Conservation (phyloP, 2,329 filamentous ascomycete genomes). For the Penicillium olsonii region DNA sequence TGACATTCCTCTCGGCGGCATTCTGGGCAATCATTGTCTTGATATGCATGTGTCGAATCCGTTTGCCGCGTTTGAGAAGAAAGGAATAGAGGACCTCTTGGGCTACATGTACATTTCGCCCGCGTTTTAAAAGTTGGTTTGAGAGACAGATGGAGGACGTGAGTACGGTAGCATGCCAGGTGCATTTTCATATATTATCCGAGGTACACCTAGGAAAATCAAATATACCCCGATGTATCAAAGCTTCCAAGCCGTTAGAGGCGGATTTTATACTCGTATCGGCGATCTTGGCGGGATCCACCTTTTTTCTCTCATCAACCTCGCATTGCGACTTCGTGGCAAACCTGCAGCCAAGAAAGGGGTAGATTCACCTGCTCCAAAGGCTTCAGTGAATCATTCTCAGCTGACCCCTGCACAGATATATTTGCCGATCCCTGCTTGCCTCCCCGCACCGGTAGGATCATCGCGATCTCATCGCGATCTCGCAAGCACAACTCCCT, state of each 20-base stretch:
- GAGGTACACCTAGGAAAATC: background rate
- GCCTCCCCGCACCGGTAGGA: constrained; percentile 12
- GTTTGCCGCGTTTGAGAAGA: constrained; percentile 34
- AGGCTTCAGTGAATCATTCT: background rate
- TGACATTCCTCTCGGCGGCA: constrained; percentile 42
- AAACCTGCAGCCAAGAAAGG: constrained; percentile 11
- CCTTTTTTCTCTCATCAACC: constrained; percentile 2
- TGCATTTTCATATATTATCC: background rate
- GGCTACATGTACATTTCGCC: background rate
- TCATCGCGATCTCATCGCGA: background rate
- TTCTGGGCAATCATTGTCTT: constrained; percentile 38
- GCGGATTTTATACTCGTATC: background rate
- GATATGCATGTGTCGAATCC: constrained; percentile 33
- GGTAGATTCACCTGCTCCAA: background rate
- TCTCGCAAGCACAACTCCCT: background rate
- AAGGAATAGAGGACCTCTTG: constrained; percentile 17
- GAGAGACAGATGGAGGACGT: no score
- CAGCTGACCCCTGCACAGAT: constrained; percentile 11
- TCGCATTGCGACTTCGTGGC: constrained; percentile 11
- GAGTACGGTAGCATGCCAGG: no score
- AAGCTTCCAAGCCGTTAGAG: background rate
- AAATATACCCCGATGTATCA: background rate
- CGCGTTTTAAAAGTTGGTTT: no score
- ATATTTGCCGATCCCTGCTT: constrained; percentile 3
- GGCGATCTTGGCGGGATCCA: constrained; percentile 9